Evolutionary conservation across 2,329 filamentous ascomycete species (phyloP).

Genomic region (Proliferodiscus dingleyae): DNA sequence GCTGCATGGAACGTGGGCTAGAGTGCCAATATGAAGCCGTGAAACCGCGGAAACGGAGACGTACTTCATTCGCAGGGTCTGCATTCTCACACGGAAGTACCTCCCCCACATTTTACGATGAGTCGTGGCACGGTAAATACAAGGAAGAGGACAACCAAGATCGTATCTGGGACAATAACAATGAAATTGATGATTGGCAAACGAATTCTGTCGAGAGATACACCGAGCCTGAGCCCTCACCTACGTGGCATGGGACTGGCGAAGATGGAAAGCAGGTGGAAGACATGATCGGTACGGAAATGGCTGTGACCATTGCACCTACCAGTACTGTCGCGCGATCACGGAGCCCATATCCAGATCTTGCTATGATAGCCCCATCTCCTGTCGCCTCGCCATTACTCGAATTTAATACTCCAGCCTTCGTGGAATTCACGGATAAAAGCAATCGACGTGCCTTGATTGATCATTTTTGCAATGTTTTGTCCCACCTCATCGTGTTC

Average conservation of each 20-base stretch:
- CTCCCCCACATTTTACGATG: constrained; percentile 16
- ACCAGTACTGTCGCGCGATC: constrained; percentile 17
- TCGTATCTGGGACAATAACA: constrained; percentile 7
- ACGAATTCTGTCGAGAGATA: constrained; percentile 18
- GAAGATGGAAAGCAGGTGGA: constrained; percentile 21
- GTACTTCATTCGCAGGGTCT: constrained; percentile 24
- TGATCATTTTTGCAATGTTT: constrained; percentile 58
- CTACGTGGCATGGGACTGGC: constrained; percentile 20
- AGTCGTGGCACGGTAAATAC: constrained; percentile 22
- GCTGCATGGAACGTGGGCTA: constrained; percentile 26
- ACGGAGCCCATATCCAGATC: constrained; percentile 28
- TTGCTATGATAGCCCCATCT: constrained; percentile 29
- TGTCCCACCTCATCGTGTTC: constrained; percentile 62
- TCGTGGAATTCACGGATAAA: constrained; percentile 52
- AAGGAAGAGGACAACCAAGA: constrained; percentile 9
- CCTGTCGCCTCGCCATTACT: constrained; percentile 33
- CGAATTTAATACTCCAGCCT: constrained; percentile 49
- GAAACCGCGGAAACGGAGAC: constrained; percentile 27
- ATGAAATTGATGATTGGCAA: constrained; percentile 21
- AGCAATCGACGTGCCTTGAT: constrained; percentile 51
- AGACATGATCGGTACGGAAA: constrained; percentile 21
- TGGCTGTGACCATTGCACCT: constrained; percentile 1
- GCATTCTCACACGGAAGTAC: constrained; percentile 17
- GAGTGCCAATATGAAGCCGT: constrained; percentile 31
- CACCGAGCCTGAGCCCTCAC: constrained; percentile 15